These are phyloP conservation scores for Starmera dryadoides DNA, from an alignment of 805 yeast species.

Conservation along the genomic window DNA sequence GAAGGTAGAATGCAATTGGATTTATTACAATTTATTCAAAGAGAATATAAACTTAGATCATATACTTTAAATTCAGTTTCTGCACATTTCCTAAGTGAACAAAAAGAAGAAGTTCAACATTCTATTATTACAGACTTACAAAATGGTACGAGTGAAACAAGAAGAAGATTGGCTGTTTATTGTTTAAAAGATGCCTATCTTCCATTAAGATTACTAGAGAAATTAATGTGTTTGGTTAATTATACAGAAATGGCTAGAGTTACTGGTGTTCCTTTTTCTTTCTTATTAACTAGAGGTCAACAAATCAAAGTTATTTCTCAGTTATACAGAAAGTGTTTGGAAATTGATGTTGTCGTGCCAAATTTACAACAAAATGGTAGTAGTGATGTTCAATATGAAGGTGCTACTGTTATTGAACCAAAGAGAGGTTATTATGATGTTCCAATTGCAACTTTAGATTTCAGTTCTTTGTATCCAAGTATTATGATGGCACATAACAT, in stretches of 20 bases:
- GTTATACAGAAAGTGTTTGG: slow-evolving; percentile 84
- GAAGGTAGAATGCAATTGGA: slow-evolving; percentile 97
- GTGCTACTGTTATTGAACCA: slow-evolving; percentile 99
- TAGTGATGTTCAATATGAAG: slow-evolving; percentile 89
- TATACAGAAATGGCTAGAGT: slow-evolving; percentile 99
- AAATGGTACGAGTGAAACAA: slow-evolving; percentile 85
- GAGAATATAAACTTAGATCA: slow-evolving; percentile 91
- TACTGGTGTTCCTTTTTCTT: slow-evolving; percentile 96
- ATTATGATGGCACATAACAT: slow-evolving; percentile 99
- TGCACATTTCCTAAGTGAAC: slow-evolving; percentile 89
- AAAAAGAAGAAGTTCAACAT: slow-evolving; percentile 97
- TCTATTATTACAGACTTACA: slow-evolving; percentile 93
- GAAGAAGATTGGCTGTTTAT: slow-evolving; percentile 93
- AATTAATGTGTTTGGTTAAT: slow-evolving; percentile 92
- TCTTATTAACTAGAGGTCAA: slow-evolving; percentile 85
- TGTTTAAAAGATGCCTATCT: slow-evolving; percentile 94
- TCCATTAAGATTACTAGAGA: slow-evolving; percentile 82
- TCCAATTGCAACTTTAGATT: slow-evolving; percentile 96
- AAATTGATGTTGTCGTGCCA: slow-evolving; percentile 84
- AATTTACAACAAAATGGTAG: slow-evolving; percentile 74
- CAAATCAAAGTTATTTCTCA: slow-evolving; percentile 97
- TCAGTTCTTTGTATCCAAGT: slow-evolving; percentile 94
- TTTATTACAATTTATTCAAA: slow-evolving; percentile 82
- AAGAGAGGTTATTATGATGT: slow-evolving; percentile 91
- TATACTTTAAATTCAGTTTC: slow-evolving; percentile 94